Percentiles rank a stretch among this genome's conserved stretches.
Evolutionary conservation across 2,329 filamentous ascomycete genomes (phyloP).

Genomic region (Ophiosphaerella korrae): DNA sequence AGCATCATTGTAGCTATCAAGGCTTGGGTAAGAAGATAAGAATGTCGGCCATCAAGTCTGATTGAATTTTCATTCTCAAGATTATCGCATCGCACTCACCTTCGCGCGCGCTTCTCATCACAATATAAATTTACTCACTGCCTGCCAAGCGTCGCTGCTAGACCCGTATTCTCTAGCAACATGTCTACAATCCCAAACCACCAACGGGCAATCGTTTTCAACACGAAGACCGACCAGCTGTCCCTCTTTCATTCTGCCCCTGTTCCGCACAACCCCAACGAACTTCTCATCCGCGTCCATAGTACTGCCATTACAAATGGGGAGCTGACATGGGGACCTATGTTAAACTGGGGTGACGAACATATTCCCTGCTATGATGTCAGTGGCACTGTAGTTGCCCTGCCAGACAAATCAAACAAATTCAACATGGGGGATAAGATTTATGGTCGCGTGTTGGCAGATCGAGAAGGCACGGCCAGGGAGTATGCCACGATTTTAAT

Average conservation of each 20-base stretch:
- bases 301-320: slow-evolving; percentile 49
- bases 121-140: too few species aligned
- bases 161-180: too few species aligned
- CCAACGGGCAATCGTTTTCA: slow-evolving; percentile 26
- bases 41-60: too few species aligned
- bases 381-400: slow-evolving; percentile 49
- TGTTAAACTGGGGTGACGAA: slow-evolving; percentile 25
- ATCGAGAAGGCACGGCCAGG: slow-evolving; percentile 44
- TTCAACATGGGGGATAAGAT: slow-evolving; percentile 45
- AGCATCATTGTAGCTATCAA: too few species aligned
- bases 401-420: slow-evolving; percentile 34
- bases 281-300: slow-evolving; percentile 51
- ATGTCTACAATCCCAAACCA: background rate
- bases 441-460: slow-evolving; percentile 31
- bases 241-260: slow-evolving; percentile 13
- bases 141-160: too few species aligned
- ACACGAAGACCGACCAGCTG: slow-evolving; percentile 17
- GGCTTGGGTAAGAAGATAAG: too few species aligned
- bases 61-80: background rate
- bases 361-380: slow-evolving; percentile 52
- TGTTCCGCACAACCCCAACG: slow-evolving; percentile 10
- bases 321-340: slow-evolving; percentile 51
- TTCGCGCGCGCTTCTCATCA: too few species aligned
- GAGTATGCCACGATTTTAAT: slow-evolving; percentile 47
- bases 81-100: background rate